Conservation (phyloP, 2,329 filamentous ascomycete genomes). For the Leptographium lundbergii region DNA sequence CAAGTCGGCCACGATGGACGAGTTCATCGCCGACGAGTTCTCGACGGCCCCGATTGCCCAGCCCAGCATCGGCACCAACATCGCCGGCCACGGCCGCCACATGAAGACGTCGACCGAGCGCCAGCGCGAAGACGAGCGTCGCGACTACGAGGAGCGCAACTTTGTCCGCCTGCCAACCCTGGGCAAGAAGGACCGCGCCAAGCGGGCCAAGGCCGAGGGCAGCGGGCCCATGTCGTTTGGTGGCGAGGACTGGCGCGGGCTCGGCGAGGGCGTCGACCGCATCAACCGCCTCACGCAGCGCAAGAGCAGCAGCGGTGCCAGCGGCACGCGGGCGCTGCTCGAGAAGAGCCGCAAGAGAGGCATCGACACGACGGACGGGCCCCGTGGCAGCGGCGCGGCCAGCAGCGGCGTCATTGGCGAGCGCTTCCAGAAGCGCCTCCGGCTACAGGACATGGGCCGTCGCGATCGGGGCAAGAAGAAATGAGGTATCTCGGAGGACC, state of each 20-base stretch:
- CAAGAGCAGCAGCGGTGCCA: slow-evolving; percentile 40
- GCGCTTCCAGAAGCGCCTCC: slow-evolving; percentile 58
- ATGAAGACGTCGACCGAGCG: slow-evolving; percentile 67
- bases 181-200: slow-evolving; percentile 73
- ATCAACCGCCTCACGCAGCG: slow-evolving; percentile 72
- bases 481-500: not conserved
- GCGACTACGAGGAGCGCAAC: slow-evolving; percentile 84
- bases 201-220: slow-evolving; percentile 42
- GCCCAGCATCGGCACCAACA: slow-evolving; percentile 86
- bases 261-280: slow-evolving; percentile 75
- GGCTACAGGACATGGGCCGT: slow-evolving; percentile 35
- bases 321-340: slow-evolving; percentile 47
- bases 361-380: slow-evolving; percentile 55
- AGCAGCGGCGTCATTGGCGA: slow-evolving; percentile 54
- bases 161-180: slow-evolving; percentile 76
- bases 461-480: slow-evolving; percentile 28
- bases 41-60: slow-evolving; percentile 69
- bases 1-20: slow-evolving; percentile 78
- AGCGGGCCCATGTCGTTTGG: slow-evolving; percentile 56
- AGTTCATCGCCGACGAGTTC: slow-evolving; percentile 79
- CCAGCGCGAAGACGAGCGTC: slow-evolving; percentile 63
- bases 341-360: slow-evolving; percentile 81
- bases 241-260: slow-evolving; percentile 82
- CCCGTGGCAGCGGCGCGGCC: slow-evolving; percentile 44
- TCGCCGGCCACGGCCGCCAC: slow-evolving; percentile 64